Evolutionary conservation across 164 flowering plant species (phyloP).

Genomic region (Magnolia officinalis): DNA sequence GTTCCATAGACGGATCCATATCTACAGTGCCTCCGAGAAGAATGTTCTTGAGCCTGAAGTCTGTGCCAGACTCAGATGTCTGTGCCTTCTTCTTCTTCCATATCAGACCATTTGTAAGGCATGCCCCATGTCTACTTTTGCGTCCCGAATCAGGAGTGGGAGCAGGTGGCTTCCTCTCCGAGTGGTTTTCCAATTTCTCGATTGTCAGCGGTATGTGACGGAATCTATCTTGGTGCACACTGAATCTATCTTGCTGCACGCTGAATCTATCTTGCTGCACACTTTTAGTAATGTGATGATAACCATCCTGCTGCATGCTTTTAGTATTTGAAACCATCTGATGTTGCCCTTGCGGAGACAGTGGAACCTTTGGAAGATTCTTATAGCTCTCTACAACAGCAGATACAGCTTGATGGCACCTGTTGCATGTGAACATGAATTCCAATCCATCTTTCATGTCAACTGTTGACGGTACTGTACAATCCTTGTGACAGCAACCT

Average conservation of each 20-base stretch:
- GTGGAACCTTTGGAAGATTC: slow-evolving; percentile 48
- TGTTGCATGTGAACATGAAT: slow-evolving; percentile 49
- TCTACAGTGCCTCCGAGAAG: slow-evolving; percentile 41
- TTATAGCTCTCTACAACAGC: slow-evolving; percentile 20
- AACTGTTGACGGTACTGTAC: slow-evolving; percentile 45
- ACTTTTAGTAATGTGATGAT: slow-evolving; percentile 3
- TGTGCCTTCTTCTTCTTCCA: slow-evolving; percentile 56
- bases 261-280: neutral
- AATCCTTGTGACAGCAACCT: slow-evolving; percentile 79
- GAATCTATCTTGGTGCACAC: neutral
- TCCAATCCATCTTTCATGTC: slow-evolving; percentile 29
- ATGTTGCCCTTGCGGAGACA: slow-evolving; percentile 37
- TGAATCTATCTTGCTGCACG: neutral
- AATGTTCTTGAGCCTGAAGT: slow-evolving; percentile 56
- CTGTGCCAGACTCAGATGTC: slow-evolving; percentile 29
- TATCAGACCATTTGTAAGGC: slow-evolving; percentile 48
- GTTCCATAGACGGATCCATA: slow-evolving; percentile 17
- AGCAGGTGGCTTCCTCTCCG: slow-evolving; percentile 23
- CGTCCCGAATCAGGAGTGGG: slow-evolving; percentile 22
- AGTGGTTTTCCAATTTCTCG: neutral
- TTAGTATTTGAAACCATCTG: slow-evolving; percentile 21
- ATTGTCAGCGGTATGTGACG: slow-evolving; percentile 4
- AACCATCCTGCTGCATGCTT: slow-evolving; percentile 20
- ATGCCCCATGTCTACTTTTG: slow-evolving; percentile 20
- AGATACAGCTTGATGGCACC: slow-evolving; percentile 34